These are phyloP conservation scores for Mallotus repandus DNA, from an alignment of 441 rosid species.

Conservation along the genomic window DNA sequence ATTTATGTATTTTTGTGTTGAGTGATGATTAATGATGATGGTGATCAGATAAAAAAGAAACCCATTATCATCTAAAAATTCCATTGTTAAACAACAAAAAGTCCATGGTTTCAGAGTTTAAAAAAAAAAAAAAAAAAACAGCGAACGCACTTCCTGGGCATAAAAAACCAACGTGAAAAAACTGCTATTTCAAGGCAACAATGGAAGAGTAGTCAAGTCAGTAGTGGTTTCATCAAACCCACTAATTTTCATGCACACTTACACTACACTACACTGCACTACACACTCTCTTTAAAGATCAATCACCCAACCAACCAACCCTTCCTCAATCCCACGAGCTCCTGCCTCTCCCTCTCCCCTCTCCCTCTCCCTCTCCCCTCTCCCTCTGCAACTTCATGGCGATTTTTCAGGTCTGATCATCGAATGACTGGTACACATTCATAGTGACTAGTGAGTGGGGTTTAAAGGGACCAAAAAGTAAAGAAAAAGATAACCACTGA, in stretches of 20 bases:
- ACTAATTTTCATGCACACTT: conserved; percentile 33
- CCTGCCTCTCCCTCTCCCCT: conserved; percentile 17
- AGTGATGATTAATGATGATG: not conserved
- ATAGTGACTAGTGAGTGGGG: conserved; percentile 9
- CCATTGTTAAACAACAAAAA: not conserved
- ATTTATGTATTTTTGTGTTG: not conserved
- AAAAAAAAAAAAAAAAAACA: not conserved
- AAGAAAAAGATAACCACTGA: not conserved
- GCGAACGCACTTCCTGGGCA: not conserved
- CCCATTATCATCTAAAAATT: not conserved
- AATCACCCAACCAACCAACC: conserved; percentile 9
- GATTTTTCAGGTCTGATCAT: conserved; percentile 27
- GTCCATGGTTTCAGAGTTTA: not conserved
- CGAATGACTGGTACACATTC: conserved; percentile 8
- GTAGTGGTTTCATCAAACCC: conserved; percentile 20
- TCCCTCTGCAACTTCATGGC: conserved; percentile 32
- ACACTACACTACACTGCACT: too few relatives aligned
- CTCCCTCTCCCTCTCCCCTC: conserved; percentile 13
- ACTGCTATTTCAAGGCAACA: conserved; percentile 15
- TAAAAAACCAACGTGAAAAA: conserved; percentile 20
- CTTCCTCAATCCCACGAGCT: conserved; percentile 22
- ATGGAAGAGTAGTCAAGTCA: too few relatives aligned
- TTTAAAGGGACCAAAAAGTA: conserved; percentile 13
- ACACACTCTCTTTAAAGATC: conserved; percentile 6
- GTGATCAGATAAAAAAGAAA: not conserved